Percentiles rank a stretch among this genome's conserved stretches.
Evolutionary conservation across 495 filamentous ascomycete species (phyloP).

Genomic region (Neurospora terricola): DNA sequence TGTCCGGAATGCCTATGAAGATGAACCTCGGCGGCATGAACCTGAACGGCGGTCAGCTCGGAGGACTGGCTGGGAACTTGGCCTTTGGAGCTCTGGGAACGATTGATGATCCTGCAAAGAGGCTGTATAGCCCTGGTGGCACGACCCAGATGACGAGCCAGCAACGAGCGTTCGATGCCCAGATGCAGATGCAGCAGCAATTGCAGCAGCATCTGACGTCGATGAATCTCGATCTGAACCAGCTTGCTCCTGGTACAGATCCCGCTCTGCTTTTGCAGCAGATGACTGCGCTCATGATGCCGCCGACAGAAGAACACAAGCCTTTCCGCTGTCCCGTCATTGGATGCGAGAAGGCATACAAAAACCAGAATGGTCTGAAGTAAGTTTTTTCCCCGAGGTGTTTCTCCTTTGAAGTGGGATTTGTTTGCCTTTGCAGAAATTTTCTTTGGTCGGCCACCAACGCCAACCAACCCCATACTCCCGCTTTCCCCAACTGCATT

Average conservation of each 20-base stretch:
- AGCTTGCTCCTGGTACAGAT: slow-evolving; percentile 64
- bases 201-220: slow-evolving; percentile 53
- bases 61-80: slow-evolving; percentile 11
- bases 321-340: slow-evolving; percentile 97
- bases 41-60: slow-evolving; percentile 36
- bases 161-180: slow-evolving; percentile 28
- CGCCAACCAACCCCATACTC: background rate
- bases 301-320: slow-evolving; percentile 67
- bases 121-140: slow-evolving; percentile 77
- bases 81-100: slow-evolving; percentile 36
- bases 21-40: slow-evolving; percentile 44
- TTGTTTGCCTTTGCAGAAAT: background rate
- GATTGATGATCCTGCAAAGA: slow-evolving; percentile 93
- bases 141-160: slow-evolving; percentile 48
- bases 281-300: slow-evolving; percentile 48
- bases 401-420: slow-evolving; percentile 1
- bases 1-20: slow-evolving; percentile 51
- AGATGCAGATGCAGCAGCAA: slow-evolving; percentile 29
- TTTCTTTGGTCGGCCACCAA: background rate
- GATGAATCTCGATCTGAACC: slow-evolving; percentile 54
- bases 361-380: slow-evolving; percentile 98
- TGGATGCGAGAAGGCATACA: slow-evolving; percentile 98
- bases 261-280: slow-evolving; percentile 69
- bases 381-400: slow-evolving; percentile 32
- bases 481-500: slow-evolving; percentile 3